These are phyloP conservation scores for Lipomyces yarrowii DNA, from an alignment of 1,139 yeast species.

Conservation along the genomic window DNA sequence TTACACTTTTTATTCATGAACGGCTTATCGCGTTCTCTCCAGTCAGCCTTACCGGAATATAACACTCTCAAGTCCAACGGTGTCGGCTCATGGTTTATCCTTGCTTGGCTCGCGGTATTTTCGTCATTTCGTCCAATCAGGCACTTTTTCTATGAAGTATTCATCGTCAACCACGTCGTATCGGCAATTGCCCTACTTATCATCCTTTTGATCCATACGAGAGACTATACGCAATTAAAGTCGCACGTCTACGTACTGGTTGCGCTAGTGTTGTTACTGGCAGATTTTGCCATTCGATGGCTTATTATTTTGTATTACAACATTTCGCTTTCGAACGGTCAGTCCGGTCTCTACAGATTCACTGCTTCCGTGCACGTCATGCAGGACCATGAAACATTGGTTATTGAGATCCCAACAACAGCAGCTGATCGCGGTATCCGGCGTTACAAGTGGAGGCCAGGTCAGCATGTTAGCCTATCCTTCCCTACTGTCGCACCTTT, in stretches of 20 bases:
- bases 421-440: slow-evolving; percentile 1
- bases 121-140: slow-evolving; percentile 31
- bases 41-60: slow-evolving; percentile 26
- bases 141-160: slow-evolving; percentile 27
- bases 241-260: slow-evolving; percentile 31
- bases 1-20: slow-evolving; percentile 34
- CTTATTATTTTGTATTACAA: slow-evolving; percentile 18
- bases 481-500: slow-evolving; percentile 32
- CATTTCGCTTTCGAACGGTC: neutral
- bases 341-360: neutral
- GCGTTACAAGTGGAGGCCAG: slow-evolving; percentile 30
- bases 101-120: slow-evolving; percentile 30
- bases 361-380: slow-evolving; percentile 13
- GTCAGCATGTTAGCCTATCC: slow-evolving; percentile 33
- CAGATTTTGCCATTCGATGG: slow-evolving; percentile 30
- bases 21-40: slow-evolving; percentile 27
- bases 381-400: slow-evolving; percentile 12
- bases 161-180: slow-evolving; percentile 32
- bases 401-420: slow-evolving; percentile 15
- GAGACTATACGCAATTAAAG: slow-evolving; percentile 13
- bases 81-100: slow-evolving; percentile 34
- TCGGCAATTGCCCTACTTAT: slow-evolving; percentile 32
- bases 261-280: slow-evolving; percentile 29
- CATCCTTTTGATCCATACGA: slow-evolving; percentile 30
- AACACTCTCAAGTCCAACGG: slow-evolving; percentile 30